Evolutionary conservation across 306 rosid genomes (phyloP).

Genomic region (Carpinus viminea): DNA sequence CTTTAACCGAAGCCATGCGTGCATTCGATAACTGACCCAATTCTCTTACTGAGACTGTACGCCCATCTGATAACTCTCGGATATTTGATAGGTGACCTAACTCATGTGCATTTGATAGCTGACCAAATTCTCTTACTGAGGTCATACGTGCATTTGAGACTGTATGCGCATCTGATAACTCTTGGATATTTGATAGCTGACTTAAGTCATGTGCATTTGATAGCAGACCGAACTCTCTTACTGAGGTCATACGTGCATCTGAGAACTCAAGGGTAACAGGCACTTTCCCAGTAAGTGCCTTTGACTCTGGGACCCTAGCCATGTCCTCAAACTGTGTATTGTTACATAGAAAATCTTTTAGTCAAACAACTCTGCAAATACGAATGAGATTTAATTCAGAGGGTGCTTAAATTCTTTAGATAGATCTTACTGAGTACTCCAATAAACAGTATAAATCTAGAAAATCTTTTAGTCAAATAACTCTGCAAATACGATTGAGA

Average conservation of each 20-base stretch:
- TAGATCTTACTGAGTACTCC: slow-evolving; percentile 20
- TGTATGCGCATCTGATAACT: slow-evolving; percentile 44
- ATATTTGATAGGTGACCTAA: slow-evolving; percentile 32
- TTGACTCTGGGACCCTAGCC: slow-evolving; percentile 81
- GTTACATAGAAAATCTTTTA: slow-evolving; percentile 42
- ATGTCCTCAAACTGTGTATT: slow-evolving; percentile 44
- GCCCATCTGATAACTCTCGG: slow-evolving; percentile 44
- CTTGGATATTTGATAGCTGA: slow-evolving; percentile 33
- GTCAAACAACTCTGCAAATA: slow-evolving; percentile 50
- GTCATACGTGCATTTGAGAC: not conserved
- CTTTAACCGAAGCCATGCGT: slow-evolving; percentile 50
- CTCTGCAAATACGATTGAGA: too few relatives aligned
- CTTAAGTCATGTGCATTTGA: slow-evolving; percentile 36
- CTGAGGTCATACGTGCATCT: slow-evolving; percentile 27
- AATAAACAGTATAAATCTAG: not conserved
- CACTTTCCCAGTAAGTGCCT: slow-evolving; percentile 48
- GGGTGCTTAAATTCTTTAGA: slow-evolving; percentile 14
- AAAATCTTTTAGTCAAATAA: too few relatives aligned
- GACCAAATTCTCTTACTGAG: slow-evolving; percentile 19
- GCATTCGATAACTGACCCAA: slow-evolving; percentile 25
- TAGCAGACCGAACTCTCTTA: slow-evolving; percentile 39
- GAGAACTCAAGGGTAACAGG: slow-evolving; percentile 54
- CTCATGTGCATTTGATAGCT: slow-evolving; percentile 45
- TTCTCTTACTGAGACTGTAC: slow-evolving; percentile 27
- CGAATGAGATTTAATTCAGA: slow-evolving; percentile 26